Percentiles rank a stretch among this genome's conserved stretches.
phyloP scores from a whole-genome alignment of 2,329 filamentous ascomycete species.

The Pezicula radicicola region DNA sequence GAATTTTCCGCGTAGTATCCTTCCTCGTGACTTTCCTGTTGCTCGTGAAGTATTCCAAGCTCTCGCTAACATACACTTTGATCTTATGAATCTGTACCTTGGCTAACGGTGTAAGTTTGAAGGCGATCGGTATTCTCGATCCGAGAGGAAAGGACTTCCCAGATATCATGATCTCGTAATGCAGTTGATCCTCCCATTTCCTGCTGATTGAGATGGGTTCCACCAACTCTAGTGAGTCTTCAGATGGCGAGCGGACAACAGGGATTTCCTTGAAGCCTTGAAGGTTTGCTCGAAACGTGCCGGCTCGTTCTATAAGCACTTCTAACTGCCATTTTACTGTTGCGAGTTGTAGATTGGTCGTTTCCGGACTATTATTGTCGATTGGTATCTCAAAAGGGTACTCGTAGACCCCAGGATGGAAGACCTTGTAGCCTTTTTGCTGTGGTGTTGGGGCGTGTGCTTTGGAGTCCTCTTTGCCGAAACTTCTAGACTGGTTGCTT shows the following conservation, averaged over 20 bases:
- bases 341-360: slow-evolving; percentile 68
- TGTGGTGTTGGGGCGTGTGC: slow-evolving; percentile 47
- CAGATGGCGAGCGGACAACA: slow-evolving; percentile 65
- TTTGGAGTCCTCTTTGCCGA: slow-evolving; percentile 59
- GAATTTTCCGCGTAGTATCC: slow-evolving; percentile 63
- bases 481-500: slow-evolving; percentile 64
- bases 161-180: slow-evolving; percentile 76
- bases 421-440: slow-evolving; percentile 69
- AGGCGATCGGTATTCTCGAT: slow-evolving; percentile 69
- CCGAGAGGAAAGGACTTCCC: slow-evolving; percentile 74
- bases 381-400: slow-evolving; percentile 77
- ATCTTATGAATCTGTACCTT: slow-evolving; percentile 74
- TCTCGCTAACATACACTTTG: slow-evolving; percentile 71
- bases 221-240: slow-evolving; percentile 68
- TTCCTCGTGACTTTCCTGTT: slow-evolving; percentile 67
- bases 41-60: slow-evolving; percentile 67
- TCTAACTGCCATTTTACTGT: slow-evolving; percentile 69
- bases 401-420: slow-evolving; percentile 42
- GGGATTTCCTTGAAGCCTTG: slow-evolving; percentile 64
- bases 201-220: slow-evolving; percentile 74
- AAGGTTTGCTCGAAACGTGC: slow-evolving; percentile 68
- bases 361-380: slow-evolving; percentile 72
- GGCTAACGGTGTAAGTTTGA: slow-evolving; percentile 70
- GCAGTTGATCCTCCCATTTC: slow-evolving; percentile 73
- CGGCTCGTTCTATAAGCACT: slow-evolving; percentile 64